Base-by-base conservation (phyloP, 257 asterid species). In the Vinca minor region DNA sequence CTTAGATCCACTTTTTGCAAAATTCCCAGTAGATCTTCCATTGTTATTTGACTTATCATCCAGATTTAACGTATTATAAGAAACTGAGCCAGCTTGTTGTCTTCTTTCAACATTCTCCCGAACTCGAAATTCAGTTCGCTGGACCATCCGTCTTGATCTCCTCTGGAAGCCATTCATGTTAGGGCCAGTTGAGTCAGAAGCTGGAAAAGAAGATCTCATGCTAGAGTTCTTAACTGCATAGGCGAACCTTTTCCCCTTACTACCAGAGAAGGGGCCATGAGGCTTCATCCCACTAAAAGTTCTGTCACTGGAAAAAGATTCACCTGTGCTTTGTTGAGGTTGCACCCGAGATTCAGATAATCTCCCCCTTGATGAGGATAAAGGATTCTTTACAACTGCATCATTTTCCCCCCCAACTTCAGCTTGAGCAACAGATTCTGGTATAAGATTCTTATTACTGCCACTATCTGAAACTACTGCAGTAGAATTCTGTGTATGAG, bases 1-100 rank as follows among this genome's bases (percentile, higher is more conserved):
- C 84, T 89, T 89, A 36, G 88, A 86, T 55, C 94, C 96, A 73
- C 88, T 85, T 80, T 89, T 81, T 68, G 84, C 59, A 65, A 80
- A 76, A 69, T 60, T 73, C 47, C 82, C 85, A 44, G 50, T 64
- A 55, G 74, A 58, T 71, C 83, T 89, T 45, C 89, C 91, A 35
- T 23, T 26, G 57, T 70, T 70, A 73, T 74, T 78, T 72, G 77
- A 69, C 69, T 70, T 84, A 31, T 76, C 83, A 82, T 78, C 91
- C 29, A 58, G 66, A 54, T 77, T 73, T 39, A 74, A 46, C 70
- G 70, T 70, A 54, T 76, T 69, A 36, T 78, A 67, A 58, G 82
- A 76, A 68, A 34, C 78, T 35, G 61, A 47, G 44, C 57, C 77
- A 57, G 76, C 73, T 54, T 78, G 71, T 20, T 78, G 81, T 65